phyloP scores from a whole-genome alignment of 805 yeast genomes.

The Maudiozyma saulgeensis region DNA sequence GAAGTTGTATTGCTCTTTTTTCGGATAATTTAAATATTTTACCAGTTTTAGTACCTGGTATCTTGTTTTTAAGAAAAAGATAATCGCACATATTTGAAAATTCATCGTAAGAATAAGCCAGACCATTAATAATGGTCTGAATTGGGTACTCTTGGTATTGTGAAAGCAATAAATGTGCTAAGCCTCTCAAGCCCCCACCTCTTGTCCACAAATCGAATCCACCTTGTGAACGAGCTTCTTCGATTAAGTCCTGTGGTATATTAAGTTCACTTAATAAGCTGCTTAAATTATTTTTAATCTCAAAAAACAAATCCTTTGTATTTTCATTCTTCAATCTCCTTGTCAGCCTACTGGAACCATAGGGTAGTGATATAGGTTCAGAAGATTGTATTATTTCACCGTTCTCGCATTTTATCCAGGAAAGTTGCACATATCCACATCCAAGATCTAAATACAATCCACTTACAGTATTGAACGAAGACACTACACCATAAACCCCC shows the following conservation, averaged over 20 bases:
- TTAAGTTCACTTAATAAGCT: constrained; percentile 42
- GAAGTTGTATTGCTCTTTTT: constrained; percentile 55
- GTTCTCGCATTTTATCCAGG: constrained; percentile 53
- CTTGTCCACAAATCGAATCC: constrained; percentile 59
- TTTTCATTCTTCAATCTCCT: constrained; percentile 45
- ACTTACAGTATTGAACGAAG: constrained; percentile 54
- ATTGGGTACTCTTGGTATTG: constrained; percentile 52
- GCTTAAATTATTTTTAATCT: constrained; percentile 39
- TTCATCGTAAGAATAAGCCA: constrained; percentile 45
- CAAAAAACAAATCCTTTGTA: constrained; percentile 39
- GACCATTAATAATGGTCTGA: constrained; percentile 62
- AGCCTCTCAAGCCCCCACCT: constrained; percentile 68
- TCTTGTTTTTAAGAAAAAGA: constrained; percentile 38
- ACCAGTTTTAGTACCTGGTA: constrained; percentile 34
- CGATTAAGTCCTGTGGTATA: constrained; percentile 42
- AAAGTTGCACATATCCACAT: constrained; percentile 59
- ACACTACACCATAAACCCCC: constrained; percentile 67
- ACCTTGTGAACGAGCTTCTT: constrained; percentile 43
- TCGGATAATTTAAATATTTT: constrained; percentile 57
- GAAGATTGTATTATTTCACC: constrained; percentile 49
- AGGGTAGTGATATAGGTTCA: constrained; percentile 56
- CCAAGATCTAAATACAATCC: constrained; percentile 70
- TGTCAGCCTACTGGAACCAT: constrained; percentile 63
- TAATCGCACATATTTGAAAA: constrained; percentile 44
- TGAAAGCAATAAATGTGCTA: constrained; percentile 51